These are phyloP conservation scores for Fusarium albosuccineum DNA, from an alignment of 2,329 filamentous ascomycete genomes.

Conservation along the genomic window DNA sequence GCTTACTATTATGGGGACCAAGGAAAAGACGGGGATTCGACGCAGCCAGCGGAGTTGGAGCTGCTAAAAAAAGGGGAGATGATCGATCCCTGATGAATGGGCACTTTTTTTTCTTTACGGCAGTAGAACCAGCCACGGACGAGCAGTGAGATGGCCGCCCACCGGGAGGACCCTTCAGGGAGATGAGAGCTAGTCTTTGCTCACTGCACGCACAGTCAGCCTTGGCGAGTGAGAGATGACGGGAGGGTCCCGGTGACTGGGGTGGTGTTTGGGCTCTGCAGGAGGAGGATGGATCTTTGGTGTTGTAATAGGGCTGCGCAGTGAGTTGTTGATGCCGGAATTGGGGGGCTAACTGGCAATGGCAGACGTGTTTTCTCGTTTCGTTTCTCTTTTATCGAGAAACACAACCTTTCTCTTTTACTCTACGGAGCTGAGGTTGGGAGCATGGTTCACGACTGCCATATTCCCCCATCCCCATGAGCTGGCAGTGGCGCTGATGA, in stretches of 20 bases:
- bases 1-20: constrained; percentile 31
- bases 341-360: neutral
- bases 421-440: neutral
- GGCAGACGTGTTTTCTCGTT: neutral
- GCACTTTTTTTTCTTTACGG: neutral
- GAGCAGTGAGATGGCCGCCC: constrained; percentile 2
- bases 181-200: neutral
- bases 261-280: neutral
- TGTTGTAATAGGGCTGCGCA: neutral
- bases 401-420: too few relatives aligned
- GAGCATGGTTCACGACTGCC: neutral
- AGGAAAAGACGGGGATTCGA: neutral
- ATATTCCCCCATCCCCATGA: too few relatives aligned
- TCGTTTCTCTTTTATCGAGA: too few relatives aligned
- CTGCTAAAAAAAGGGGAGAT: constrained; percentile 17
- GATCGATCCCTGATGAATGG: constrained; percentile 16
- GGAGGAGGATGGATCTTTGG: neutral
- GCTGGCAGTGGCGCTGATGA: constrained; percentile 4
- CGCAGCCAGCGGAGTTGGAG: neutral
- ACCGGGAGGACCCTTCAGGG: neutral
- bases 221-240: neutral
- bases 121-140: neutral
- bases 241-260: too few relatives aligned
- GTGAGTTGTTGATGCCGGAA: too few relatives aligned
- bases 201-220: neutral